Percentiles rank a stretch among this genome's conserved stretches.
phyloP scores from a whole-genome alignment of 2,329 filamentous ascomycete species.

The Fusarium pilosicola region DNA sequence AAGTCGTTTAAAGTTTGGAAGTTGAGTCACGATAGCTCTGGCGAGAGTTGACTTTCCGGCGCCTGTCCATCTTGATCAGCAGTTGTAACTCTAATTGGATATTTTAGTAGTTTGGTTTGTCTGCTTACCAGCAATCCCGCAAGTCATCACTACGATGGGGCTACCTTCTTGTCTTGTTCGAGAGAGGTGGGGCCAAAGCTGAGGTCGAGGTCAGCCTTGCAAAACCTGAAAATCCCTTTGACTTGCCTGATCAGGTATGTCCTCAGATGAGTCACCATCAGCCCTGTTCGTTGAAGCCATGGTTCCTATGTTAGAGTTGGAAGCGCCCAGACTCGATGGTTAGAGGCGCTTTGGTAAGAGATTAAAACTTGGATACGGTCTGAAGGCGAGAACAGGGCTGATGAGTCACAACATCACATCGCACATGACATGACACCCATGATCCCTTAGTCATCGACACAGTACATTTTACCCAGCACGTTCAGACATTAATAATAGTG shows the following conservation, averaged over 20 bases:
- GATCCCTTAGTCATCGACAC: not conserved
- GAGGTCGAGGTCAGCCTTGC: not conserved
- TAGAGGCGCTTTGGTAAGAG: too few species aligned
- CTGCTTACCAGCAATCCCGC: not conserved
- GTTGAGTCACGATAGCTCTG: not conserved
- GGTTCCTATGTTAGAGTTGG: not conserved
- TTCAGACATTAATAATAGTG: too few species aligned
- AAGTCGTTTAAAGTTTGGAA: not conserved
- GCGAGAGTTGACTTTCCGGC: conserved; percentile 10
- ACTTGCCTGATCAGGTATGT: not conserved
- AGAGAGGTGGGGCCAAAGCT: not conserved
- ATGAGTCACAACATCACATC: not conserved
- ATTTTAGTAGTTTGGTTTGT: not conserved
- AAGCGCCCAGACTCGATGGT: fast-evolving
- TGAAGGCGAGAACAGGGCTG: too few species aligned
- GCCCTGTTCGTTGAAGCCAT: not conserved
- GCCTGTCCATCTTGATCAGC: not conserved
- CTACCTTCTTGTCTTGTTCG: not conserved
- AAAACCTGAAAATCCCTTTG: fast-evolving
- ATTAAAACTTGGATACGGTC: not conserved
- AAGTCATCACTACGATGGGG: not conserved
- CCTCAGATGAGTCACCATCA: not conserved
- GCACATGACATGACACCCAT: not conserved
- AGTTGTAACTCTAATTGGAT: not conserved
- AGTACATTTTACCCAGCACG: too few species aligned